Conservation (phyloP, 306 rosid species). For the Pterocarpus macrocarpus region DNA sequence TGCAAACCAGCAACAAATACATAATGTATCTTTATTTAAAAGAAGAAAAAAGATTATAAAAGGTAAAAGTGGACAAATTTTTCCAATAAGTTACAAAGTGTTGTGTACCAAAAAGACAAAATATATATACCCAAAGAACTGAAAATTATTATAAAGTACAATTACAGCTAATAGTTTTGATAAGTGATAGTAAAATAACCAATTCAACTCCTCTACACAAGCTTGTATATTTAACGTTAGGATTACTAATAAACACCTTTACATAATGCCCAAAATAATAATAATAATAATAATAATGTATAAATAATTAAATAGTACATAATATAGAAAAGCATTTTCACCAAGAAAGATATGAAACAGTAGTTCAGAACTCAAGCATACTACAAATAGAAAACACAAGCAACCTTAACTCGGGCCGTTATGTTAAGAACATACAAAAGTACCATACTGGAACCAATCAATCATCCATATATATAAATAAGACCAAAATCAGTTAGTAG, state of each 20-base stretch:
- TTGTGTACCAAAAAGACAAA: too few relatives aligned
- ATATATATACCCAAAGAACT: neutral
- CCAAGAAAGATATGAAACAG: slow-evolving; percentile 33
- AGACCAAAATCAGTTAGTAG: slow-evolving; percentile 7
- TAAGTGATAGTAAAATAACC: slow-evolving; percentile 1
- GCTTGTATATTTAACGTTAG: slow-evolving; percentile 17
- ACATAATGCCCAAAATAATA: slow-evolving; percentile 35
- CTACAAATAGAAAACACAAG: slow-evolving; percentile 44
- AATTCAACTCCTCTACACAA: slow-evolving; percentile 25
- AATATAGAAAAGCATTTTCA: neutral
- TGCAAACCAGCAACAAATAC: slow-evolving; percentile 36
- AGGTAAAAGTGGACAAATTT: slow-evolving; percentile 5
- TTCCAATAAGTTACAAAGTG: too few relatives aligned
- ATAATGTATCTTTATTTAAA: slow-evolving; percentile 18
- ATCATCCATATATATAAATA: slow-evolving; percentile 2
- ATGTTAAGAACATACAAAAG: slow-evolving; percentile 15
- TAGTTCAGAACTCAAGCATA: slow-evolving; percentile 28
- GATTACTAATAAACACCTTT: slow-evolving; percentile 38
- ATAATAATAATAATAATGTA: too few relatives aligned
- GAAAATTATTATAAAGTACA: slow-evolving; percentile 27
- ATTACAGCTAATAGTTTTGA: slow-evolving; percentile 33
- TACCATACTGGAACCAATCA: slow-evolving; percentile 27
- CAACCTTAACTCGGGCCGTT: slow-evolving; percentile 31
- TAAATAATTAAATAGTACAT: neutral
- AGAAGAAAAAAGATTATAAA: neutral